These are phyloP conservation scores for Casuarina equisetifolia DNA, from an alignment of 306 rosid genomes.

Conservation along the genomic window DNA sequence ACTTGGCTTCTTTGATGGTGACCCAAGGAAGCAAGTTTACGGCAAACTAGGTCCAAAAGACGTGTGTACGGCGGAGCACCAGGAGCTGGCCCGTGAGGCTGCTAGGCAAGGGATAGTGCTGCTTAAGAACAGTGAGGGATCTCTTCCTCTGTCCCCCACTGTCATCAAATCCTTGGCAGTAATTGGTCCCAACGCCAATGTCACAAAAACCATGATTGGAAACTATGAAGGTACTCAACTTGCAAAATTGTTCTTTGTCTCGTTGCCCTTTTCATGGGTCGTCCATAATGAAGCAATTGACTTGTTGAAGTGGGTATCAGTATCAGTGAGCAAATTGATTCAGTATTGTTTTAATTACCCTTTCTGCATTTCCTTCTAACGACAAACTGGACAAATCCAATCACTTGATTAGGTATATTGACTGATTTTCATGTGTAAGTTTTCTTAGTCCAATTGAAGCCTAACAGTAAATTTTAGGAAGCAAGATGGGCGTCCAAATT, in stretches of 20 bases:
- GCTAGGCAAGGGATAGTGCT: slow-evolving; percentile 97
- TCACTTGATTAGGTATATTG: neutral
- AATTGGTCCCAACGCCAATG: slow-evolving; percentile 94
- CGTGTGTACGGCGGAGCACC: slow-evolving; percentile 74
- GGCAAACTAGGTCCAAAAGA: slow-evolving; percentile 94
- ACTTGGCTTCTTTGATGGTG: slow-evolving; percentile 92
- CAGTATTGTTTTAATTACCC: neutral
- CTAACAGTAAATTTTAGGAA: neutral
- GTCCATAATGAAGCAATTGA: neutral
- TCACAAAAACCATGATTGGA: slow-evolving; percentile 83
- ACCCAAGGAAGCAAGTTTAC: slow-evolving; percentile 70
- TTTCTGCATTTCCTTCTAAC: neutral
- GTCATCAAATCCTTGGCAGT: slow-evolving; percentile 81
- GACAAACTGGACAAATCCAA: neutral
- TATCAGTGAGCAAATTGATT: neutral
- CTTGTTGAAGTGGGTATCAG: neutral
- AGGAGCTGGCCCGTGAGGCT: slow-evolving; percentile 79
- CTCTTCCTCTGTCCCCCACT: slow-evolving; percentile 68
- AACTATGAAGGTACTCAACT: slow-evolving; percentile 72
- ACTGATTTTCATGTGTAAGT: neutral
- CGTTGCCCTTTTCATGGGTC: neutral
- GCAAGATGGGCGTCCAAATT: slow-evolving; percentile 11
- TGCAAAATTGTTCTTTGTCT: slow-evolving; percentile 4
- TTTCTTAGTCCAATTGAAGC: slow-evolving; percentile 7
- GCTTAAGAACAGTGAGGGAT: slow-evolving; percentile 69